Conservation (phyloP, 2,329 filamentous ascomycete species). For the Trichoderma oligosporum region DNA sequence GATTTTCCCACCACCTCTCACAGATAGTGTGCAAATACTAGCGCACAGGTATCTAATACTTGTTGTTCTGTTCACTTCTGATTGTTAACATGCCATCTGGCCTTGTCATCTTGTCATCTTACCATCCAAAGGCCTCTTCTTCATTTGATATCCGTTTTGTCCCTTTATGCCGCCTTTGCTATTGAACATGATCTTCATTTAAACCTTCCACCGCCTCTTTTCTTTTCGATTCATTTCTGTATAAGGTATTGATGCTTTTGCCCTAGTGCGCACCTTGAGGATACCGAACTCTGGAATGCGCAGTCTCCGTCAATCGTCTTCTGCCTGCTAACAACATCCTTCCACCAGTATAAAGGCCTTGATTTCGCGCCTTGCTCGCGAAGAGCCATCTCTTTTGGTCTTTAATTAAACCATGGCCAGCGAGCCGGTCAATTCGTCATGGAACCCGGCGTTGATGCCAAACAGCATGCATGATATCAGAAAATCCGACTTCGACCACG, state of each 20-base stretch:
- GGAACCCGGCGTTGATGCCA: slow-evolving; percentile 43
- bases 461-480: slow-evolving; percentile 26
- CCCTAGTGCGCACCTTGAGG: background rate
- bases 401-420: slow-evolving; percentile 35
- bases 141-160: slow-evolving; percentile 18
- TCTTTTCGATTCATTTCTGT: slow-evolving; percentile 20
- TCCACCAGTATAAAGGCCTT: slow-evolving; percentile 1
- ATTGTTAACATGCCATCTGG: slow-evolving; percentile 17
- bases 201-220: slow-evolving; percentile 1
- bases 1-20: slow-evolving; percentile 10
- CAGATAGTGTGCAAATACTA: no score
- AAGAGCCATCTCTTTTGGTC: slow-evolving; percentile 3
- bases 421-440: slow-evolving; percentile 36
- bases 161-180: slow-evolving; percentile 20
- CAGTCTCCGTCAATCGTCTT: background rate
- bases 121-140: background rate
- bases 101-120: slow-evolving; percentile 15
- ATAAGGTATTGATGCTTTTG: slow-evolving; percentile 19
- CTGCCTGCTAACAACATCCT: background rate
- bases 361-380: slow-evolving; percentile 10
- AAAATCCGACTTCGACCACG: slow-evolving; percentile 21
- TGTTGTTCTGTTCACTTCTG: slow-evolving; percentile 8
- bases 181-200: slow-evolving; percentile 24
- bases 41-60: slow-evolving; percentile 13
- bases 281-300: background rate